Percentiles rank a stretch among this genome's conserved stretches.
These are phyloP conservation scores for Kwoniella dendrophila DNA, from an alignment of 768 basidiomycete species.

Conservation along the genomic window DNA sequence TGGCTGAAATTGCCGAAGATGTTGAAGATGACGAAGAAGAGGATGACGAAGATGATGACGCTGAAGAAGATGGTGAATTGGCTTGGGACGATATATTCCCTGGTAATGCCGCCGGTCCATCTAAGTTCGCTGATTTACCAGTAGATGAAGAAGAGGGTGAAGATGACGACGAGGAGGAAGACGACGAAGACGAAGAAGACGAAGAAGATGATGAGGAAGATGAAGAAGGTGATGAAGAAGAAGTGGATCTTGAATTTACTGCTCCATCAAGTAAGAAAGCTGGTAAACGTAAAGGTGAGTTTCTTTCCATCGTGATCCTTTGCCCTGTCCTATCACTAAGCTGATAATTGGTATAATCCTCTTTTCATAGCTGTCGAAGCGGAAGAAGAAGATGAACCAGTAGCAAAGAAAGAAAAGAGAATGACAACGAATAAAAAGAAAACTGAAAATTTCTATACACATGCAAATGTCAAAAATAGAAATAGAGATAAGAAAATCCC, in stretches of 20 bases:
- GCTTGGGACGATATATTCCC: constrained; percentile 86
- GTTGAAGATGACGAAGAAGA: constrained; percentile 46
- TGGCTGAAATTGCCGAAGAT: constrained; percentile 41
- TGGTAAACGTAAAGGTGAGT: constrained; percentile 43
- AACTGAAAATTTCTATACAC: constrained; percentile 83
- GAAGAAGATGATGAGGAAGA: constrained; percentile 45
- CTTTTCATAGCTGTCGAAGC: constrained; percentile 48
- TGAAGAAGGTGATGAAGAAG: constrained; percentile 49
- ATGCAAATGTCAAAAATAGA: constrained; percentile 59
- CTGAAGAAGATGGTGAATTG: constrained; percentile 57
- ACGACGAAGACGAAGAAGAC: constrained; percentile 39
- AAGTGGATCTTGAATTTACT: constrained; percentile 27
- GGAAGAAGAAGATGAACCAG: constrained; percentile 58
- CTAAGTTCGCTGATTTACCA: constrained; percentile 54
- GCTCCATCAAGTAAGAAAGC: constrained; percentile 34
- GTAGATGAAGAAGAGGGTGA: constrained; percentile 50
- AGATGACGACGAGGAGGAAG: constrained; percentile 43
- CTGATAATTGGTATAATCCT: not conserved
- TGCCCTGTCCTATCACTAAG: no score
- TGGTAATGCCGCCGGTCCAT: constrained; percentile 60
- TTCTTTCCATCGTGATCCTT: not conserved
- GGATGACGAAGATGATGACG: constrained; percentile 56
- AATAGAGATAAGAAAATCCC: constrained; percentile 53
- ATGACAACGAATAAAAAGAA: constrained; percentile 98
- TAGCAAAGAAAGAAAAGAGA: constrained; percentile 67